phyloP scores from a whole-genome alignment of 139 green algal species.

The Micractinium conductrix region DNA sequence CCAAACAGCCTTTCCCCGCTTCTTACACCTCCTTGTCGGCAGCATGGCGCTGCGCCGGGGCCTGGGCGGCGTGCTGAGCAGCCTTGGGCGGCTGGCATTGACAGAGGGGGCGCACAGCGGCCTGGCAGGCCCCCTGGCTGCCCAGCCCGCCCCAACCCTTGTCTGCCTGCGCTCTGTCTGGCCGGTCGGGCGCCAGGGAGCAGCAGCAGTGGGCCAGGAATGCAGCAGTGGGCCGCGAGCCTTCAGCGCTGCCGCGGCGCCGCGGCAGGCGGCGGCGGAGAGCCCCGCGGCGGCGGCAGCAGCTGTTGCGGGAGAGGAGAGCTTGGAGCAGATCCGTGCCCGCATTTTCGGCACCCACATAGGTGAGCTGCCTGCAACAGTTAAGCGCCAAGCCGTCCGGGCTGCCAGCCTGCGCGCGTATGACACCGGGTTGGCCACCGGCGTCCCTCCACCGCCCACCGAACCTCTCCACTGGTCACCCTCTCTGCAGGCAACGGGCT shows the following conservation, averaged over 20 bases:
- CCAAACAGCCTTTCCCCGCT: too few relatives aligned
- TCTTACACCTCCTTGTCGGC: too few relatives aligned
- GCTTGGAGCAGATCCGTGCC: constrained; percentile 56
- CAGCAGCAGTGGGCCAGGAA: too few relatives aligned
- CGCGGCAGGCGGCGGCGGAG: not conserved
- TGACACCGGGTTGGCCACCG: not conserved
- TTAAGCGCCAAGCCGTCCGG: not conserved
- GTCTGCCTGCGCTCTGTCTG: constrained; percentile 7
- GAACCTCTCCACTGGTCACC: not conserved
- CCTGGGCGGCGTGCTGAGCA: not conserved
- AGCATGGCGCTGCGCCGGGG: not conserved
- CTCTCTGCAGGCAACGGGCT: constrained; percentile 55
- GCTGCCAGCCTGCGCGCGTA: too few relatives aligned
- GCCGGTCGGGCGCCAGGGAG: not conserved
- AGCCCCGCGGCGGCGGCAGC: not conserved
- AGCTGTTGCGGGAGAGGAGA: constrained; percentile 36
- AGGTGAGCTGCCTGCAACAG: constrained; percentile 6
- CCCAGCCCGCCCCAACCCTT: not conserved
- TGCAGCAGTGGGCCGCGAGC: too few relatives aligned
- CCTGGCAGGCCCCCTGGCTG: not conserved
- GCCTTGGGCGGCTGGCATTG: not conserved
- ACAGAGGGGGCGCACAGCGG: not conserved
- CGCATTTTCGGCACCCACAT: constrained; percentile 75
- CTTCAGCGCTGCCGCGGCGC: not conserved
- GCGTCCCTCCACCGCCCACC: not conserved